Evolutionary conservation across 1,284 basidiomycete species (phyloP), one percentile per base, ranked within the genome.

Genomic region (Austroboletus novae-zelandiae): DNA sequence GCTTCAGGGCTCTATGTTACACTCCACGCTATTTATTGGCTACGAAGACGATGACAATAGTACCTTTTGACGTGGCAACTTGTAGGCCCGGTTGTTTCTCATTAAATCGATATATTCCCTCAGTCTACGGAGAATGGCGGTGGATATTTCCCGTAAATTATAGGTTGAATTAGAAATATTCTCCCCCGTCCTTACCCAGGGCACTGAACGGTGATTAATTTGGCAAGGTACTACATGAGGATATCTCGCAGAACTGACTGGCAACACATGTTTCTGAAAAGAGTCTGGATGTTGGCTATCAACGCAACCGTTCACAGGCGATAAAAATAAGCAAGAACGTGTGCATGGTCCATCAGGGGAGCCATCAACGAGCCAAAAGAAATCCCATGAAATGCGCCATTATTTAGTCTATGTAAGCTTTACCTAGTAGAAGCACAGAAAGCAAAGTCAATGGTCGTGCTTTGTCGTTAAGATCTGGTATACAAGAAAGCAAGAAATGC

Each of bases 1-100:
- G 67, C 72, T 56, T 70, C 69, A 53, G 70, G 70, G 39, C 57
- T 78, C 56, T 72, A 71, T 60, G 67, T 72, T 62, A 69, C 68
- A 47, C 73, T 73, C 64, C 69, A 66, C 47, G 61, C 54, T 54
- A 49, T 71, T 54, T 67, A 65, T 60, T 72, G 72, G 65, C 53
- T 71, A 54, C 59, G 62, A 47, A 58, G 57, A 47, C 57, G 58
- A 55, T 61, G 57, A 62, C 64, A 61, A 51, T 47, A 32, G 18
- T 25, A 25, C 25, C 15, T 45, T 23, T 40, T 52, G 43, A 43
- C 50, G 48, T 56, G 54, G 46, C 51, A 55, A 54, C 27, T 47
- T 58, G 67, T 61, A 62, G 70, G 65, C 63, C 58, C 64, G 67
- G 61, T 70, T 45, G 37, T 18, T 30, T 35, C 40, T 50, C 37